Evolutionary conservation across 2,329 filamentous ascomycete species (phyloP), one percentile per base, ranked within the genome.

Genomic region (Talaromyces sp.): DNA sequence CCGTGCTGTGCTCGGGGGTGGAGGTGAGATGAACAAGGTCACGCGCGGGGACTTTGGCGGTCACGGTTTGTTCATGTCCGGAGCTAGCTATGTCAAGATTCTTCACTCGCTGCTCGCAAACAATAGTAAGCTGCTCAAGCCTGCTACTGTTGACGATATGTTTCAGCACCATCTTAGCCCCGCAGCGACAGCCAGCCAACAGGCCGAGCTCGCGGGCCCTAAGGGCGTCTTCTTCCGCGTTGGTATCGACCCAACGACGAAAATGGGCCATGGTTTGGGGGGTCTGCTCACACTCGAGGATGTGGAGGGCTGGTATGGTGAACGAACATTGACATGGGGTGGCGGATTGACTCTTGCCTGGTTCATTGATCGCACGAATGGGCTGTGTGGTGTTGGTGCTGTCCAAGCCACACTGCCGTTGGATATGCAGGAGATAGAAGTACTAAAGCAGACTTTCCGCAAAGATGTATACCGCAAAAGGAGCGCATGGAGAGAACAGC

Each of bases 361-460:
- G 81, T 83, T 83, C 23, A 72, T 82, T 59, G 81, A 82, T 65
- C 78, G 79, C 1, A 77, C 78, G 70, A 81, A 79, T 63, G 74
- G 76, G 14, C 63, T 82, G 4, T 81, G 78, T 56, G 79, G 76
- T 14, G 59, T 81, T 2, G 75, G 72, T 1, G 79, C 79, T 18
- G 30, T 79, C 1, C 78, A 80, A 61, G 68, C 76, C 5, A 47
- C 66, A 14, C n/a, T 81, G 28, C 78, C 79, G 1, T 27, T 77
- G 5, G 69, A 76, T 60, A 50, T 33, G 1, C 63, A 65, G 0
- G 27, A 63, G 0, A 63, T 76, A 2, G 50, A 59, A 0, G 68
- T 67, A 3, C 61, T 82, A 60, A 82, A 81, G 70, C 72, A 81
- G 62, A 71, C 67, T 0, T 81, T 81, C 56, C 73, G 79, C 1